These are phyloP conservation scores for Usnea hakonensis DNA, from an alignment of 495 filamentous ascomycete genomes.

Conservation along the genomic window DNA sequence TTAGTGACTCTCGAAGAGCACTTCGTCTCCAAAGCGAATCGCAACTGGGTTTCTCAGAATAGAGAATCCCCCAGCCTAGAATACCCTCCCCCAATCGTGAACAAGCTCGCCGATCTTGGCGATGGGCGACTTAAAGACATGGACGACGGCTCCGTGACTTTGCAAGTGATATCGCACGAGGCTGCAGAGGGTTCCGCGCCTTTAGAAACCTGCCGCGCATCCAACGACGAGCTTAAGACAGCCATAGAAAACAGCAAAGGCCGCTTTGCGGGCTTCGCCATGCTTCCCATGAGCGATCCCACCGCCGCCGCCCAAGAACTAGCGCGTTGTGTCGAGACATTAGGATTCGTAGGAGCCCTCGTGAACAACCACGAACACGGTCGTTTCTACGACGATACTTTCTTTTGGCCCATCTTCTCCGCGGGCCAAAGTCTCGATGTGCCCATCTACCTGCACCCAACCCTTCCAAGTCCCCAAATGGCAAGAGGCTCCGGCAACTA, in stretches of 20 bases:
- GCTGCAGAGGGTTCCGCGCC: conserved; percentile 30
- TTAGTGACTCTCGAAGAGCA: neutral
- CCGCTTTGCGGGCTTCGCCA: conserved; percentile 49
- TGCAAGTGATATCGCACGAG: conserved; percentile 52
- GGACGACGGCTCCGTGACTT: conserved; percentile 40
- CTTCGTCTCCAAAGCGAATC: neutral
- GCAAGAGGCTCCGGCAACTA: conserved; percentile 33
- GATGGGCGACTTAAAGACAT: conserved; percentile 43
- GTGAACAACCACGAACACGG: conserved; percentile 47
- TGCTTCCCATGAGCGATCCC: conserved; percentile 43
- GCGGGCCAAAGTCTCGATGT: conserved; percentile 45
- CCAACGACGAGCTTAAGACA: conserved; percentile 47
- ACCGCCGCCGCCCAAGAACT: conserved; percentile 41
- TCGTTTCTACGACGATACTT: conserved; percentile 37
- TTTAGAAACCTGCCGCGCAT: conserved; percentile 28
- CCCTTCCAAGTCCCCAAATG: conserved; percentile 32
- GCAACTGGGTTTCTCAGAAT: neutral
- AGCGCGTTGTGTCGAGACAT: conserved; percentile 36
- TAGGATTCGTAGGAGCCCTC: conserved; percentile 49
- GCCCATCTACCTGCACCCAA: conserved; percentile 53
- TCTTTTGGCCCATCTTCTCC: conserved; percentile 33
- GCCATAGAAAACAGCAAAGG: conserved; percentile 37
- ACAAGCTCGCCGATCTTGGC: conserved; percentile 35
- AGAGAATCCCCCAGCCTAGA: too few relatives aligned
- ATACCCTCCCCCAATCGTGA: conserved; percentile 24